Base-by-base conservation (phyloP, 1,139 yeast genomes). In the Protomyces macrosporus region DNA sequence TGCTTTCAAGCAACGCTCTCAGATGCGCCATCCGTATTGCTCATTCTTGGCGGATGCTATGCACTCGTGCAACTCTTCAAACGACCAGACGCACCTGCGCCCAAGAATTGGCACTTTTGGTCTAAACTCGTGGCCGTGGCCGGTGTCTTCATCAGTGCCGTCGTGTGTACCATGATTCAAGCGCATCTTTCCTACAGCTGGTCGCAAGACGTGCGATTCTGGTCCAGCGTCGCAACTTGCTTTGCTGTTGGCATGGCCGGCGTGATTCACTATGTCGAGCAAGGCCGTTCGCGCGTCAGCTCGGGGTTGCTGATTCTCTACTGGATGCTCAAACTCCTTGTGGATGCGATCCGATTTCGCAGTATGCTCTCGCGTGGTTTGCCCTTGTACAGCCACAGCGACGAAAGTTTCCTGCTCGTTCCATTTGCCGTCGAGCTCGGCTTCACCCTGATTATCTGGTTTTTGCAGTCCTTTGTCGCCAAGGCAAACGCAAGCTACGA, bases 1-100 rank as follows among this genome's bases (percentile, higher is more conserved):
- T 91, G 98, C 71, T 86, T 91, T 71, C 78, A 87, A 51, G 89
- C 87, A 70, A 97, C 81, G 0, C 72, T 89, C 6, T 76, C 83
- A 67, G 82, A 84, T 45, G 61, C 79, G 0, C 75, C 85, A 0
- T 83, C 87, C 2, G 30, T 81, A 9, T 75, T 84, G 48, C 77
- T 87, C 75, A 71, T 90, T 2, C 52, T 83, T 0, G 75, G 81
- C 53, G 95, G 95, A 0, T 16, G 73, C 0, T 72, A 73, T 65
- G 84, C 82, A 68, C 71, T 85, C 4, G 65, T 56, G 33, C 53
- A 63, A 23, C 71, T 78, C 64, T 60, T 68, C 16, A 57, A 72
- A 54, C 68, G 72, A 5, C 64, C 70, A 6, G 69, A 74, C 9
- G 42, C 64, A 6, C 69, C 60, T 2, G 50, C 67, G 12, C 56